A percentile compares a stretch with the other conserved stretches of the same genome.
Evolutionary conservation across 208 protist species (phyloP).

Genomic region (Naegleria lovaniensis): DNA sequence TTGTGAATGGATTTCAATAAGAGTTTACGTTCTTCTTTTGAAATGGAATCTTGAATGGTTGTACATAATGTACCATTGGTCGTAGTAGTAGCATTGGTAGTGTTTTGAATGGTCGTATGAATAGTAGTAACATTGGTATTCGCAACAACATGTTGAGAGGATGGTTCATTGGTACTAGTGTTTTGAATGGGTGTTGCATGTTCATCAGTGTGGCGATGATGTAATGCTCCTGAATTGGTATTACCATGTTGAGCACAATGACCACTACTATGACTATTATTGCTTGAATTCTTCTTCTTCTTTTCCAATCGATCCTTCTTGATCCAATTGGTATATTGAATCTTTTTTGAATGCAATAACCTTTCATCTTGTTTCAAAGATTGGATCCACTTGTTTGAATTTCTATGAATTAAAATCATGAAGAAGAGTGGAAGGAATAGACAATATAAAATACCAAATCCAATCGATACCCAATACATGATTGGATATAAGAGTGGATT

Average conservation of each 20-base stretch:
- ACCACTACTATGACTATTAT: too few species aligned
- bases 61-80: too few species aligned
- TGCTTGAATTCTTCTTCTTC: too few species aligned
- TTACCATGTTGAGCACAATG: too few species aligned
- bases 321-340: neutral
- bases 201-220: too few species aligned
- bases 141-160: too few species aligned
- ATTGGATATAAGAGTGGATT: neutral
- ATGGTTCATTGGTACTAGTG: too few species aligned
- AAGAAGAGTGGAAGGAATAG: neutral
- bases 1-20: neutral
- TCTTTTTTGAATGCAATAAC: neutral
- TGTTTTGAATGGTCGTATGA: too few species aligned
- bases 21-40: neutral
- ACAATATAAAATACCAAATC: neutral
- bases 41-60: neutral
- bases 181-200: too few species aligned
- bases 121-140: too few species aligned
- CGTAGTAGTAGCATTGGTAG: neutral
- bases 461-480: neutral
- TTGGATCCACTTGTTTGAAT: neutral
- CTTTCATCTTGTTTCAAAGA: neutral
- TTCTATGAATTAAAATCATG: neutral
- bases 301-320: neutral
- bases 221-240: too few species aligned